Base-by-base conservation (phyloP, 2,329 filamentous ascomycete genomes). In the Acrocalymma vagum region DNA sequence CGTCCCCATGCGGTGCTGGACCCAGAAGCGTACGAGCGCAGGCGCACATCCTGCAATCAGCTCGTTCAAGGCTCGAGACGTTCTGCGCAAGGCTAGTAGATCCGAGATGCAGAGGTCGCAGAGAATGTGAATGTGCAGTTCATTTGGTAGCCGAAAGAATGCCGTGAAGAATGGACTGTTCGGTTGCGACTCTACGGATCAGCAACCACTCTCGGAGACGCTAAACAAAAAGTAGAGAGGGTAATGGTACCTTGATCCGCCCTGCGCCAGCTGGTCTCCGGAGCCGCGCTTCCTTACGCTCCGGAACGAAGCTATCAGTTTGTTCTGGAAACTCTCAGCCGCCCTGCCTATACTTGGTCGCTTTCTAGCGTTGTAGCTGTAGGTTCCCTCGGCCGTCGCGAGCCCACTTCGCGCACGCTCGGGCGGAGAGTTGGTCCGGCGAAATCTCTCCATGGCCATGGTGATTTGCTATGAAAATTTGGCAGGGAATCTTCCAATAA, bases 11-110 rank as follows among this genome's bases (percentile, higher is more conserved):
- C 60, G 58, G 35, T 60, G 50, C 40, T 58, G 59, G 15, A 64
- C 57, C 62, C 65, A 69, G 37, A 60, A 61, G n/a, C 66, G 65
- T 35, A 68, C 63, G 30, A 69, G 51, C 7, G 63, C 48, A 21
- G 65, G 53, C 14, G 62, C 63, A 52, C 64, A 65, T 41, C 51
- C 46, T 14, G 57, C 47, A 29, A 69, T 53, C 29, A 69, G 48
- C 34, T 63, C 55, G 36, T 65, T 66, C 13, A 67, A 42, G 7
- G 60, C 51, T 16, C 60, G 64, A 21, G 55, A 67, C 15, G 64
- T 62, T 26, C 44, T 50, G 20, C 66, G 58, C 21, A 69, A 42
- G 18, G 64, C 53, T 15, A 69, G 52, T 24, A 69, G 39, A 29
- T 69, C 66, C 11, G 62, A 58, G 24, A 69, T 61, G 38, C 53